These are phyloP conservation scores for Cutaneotrichosporon cavernicola DNA, from an alignment of 1,284 basidiomycete genomes.

Conservation along the genomic window DNA sequence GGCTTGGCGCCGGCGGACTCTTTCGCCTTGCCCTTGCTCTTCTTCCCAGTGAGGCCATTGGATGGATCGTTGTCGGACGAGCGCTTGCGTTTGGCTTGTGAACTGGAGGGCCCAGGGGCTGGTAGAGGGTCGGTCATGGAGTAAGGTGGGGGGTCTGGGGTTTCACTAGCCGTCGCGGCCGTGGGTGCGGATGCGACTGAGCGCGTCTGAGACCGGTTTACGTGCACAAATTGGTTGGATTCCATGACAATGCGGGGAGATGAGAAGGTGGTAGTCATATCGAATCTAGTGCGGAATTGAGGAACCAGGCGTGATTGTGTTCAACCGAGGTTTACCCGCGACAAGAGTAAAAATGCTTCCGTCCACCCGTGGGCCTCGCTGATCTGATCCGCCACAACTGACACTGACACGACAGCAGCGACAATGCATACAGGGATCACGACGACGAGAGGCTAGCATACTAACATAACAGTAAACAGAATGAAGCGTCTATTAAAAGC, in stretches of 20 bases:
- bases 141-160: neutral
- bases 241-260: no score
- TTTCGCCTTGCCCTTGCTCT: neutral
- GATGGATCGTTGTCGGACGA: neutral
- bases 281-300: no score
- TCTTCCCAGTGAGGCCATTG: neutral
- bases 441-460: neutral
- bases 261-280: no score
- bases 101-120: neutral
- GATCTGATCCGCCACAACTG: neutral
- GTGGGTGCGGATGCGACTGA: no score
- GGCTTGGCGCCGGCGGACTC: neutral
- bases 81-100: neutral
- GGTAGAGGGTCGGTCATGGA: neutral
- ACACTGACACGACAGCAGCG: neutral
- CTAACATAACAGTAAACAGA: neutral
- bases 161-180: neutral
- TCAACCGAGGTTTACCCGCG: neutral
- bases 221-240: no score
- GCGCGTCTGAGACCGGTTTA: no score
- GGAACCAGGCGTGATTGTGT: no score
- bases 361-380: neutral
- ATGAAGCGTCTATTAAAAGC: neutral
- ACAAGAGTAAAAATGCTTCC: neutral
- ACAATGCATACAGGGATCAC: neutral